Percentiles rank a stretch among this genome's conserved stretches.
Conservation (phyloP, 805 yeast genomes). For the Brettanomyces bruxellensis region DNA sequence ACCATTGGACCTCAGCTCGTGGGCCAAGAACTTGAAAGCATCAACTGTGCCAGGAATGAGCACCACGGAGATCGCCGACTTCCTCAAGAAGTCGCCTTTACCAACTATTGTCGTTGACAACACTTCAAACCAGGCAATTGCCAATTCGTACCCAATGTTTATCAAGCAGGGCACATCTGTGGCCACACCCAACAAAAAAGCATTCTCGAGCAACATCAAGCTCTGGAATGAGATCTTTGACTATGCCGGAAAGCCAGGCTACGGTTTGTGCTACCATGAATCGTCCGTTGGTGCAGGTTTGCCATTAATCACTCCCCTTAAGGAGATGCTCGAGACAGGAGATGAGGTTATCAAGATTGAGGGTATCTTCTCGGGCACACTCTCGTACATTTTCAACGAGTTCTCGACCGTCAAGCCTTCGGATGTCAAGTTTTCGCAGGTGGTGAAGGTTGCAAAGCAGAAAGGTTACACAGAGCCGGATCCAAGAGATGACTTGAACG, state of each 20-base stretch:
- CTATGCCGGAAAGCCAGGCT: conserved; percentile 41
- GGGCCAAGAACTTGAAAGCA: conserved; percentile 41
- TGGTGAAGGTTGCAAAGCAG: conserved; percentile 79
- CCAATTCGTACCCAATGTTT: conserved; percentile 68
- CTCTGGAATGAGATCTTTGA: conserved; percentile 72
- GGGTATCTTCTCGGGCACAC: conserved; percentile 94
- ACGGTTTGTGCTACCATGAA: conserved; percentile 89
- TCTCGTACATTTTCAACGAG: conserved; percentile 91
- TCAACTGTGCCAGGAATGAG: conserved; percentile 42
- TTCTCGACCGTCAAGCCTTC: conserved; percentile 63
- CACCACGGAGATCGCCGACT: conserved; percentile 50
- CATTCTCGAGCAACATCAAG: conserved; percentile 68
- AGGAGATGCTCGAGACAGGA: conserved; percentile 85
- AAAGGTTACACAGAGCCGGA: conserved; percentile 98
- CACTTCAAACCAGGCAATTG: conserved; percentile 77
- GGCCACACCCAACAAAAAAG: conserved; percentile 98
- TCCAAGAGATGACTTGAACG: conserved; percentile 98
- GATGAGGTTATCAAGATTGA: conserved; percentile 87
- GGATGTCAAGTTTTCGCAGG: conserved; percentile 74
- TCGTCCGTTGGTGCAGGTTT: conserved; percentile 98
- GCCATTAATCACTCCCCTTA: conserved; percentile 84
- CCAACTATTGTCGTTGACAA: conserved; percentile 90
- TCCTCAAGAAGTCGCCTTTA: conserved; percentile 51
- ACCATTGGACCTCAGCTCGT: conserved; percentile 57
- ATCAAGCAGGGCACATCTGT: conserved; percentile 74